Conservation (phyloP, 108 stramenopile genomes). For the Nitzschia inconspicua region DNA sequence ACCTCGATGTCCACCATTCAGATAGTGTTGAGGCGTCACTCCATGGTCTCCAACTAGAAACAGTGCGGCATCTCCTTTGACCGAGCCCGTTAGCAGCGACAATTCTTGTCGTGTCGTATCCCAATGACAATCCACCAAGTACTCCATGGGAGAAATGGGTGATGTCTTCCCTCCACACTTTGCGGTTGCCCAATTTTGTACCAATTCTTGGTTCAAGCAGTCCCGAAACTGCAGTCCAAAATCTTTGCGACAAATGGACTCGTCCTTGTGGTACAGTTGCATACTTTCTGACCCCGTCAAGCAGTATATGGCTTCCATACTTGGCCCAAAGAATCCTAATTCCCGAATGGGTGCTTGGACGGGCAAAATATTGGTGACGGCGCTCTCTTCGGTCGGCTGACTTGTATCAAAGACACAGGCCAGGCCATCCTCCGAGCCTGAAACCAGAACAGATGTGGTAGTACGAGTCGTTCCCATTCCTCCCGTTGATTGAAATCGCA, state of each 20-base stretch:
- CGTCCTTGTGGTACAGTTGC: conserved; percentile 49
- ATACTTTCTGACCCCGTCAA: conserved; percentile 81
- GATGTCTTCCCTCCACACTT: background rate
- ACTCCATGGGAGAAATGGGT: conserved; percentile 28
- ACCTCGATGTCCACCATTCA: conserved; percentile 72
- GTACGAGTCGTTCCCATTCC: background rate
- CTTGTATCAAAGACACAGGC: conserved; percentile 73
- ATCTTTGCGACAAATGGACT: conserved; percentile 33
- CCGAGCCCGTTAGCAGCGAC: conserved; percentile 62
- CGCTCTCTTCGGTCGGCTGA: conserved; percentile 73
- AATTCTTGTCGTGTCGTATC: conserved; percentile 56
- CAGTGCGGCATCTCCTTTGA: conserved; percentile 60
- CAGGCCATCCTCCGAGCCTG: conserved; percentile 81
- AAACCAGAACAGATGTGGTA: conserved; percentile 47
- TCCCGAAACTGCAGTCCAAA: conserved; percentile 35
- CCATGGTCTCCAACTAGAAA: conserved; percentile 61
- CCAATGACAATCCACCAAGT: conserved; percentile 69
- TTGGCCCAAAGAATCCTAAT: conserved; percentile 77
- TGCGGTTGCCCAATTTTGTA: background rate
- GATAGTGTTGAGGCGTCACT: conserved; percentile 21
- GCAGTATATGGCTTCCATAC: conserved; percentile 59
- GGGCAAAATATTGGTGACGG: conserved; percentile 61
- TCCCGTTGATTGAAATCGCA: conserved; percentile 49
- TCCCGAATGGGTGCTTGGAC: conserved; percentile 62
- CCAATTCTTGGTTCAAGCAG: conserved; percentile 9